Evolutionary conservation across 148 eudicot species (phyloP), one percentile per base, ranked within the genome.

Genomic region (Rhododendron vialii): DNA sequence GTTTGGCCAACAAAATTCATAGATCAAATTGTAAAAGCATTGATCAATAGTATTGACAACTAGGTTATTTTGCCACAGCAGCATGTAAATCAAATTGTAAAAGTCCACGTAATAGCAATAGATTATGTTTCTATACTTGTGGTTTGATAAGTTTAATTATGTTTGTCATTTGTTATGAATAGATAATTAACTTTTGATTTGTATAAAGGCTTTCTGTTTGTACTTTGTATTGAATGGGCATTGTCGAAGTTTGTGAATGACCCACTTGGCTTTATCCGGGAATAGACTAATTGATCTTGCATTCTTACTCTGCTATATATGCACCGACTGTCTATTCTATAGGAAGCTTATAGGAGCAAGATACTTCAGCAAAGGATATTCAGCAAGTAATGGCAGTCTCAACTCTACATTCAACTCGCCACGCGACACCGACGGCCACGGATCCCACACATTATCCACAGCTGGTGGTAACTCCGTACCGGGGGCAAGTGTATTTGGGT

Each of bases 291-390:
- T 30, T 71, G 18, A 12, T 71, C 38, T 30, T 30, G 36, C 20
- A 71, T 81, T 61, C 82, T n/a, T 11, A 43, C 51, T 43, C 59
- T 63, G 78, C 36, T 36, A 14, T 33, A 28, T 22, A 67, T 22
- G 24, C 30, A 36, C 20, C 51, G 45, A 38, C 82, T 81, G 55
- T 33, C 78, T 73, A 59, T 30, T 10, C 22, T 22, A 67, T 61
- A 96, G 98, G 92, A 96, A 96, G 88, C 87, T 96, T 50, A 93
- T 96, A 11, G 98, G 98, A 88, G 98, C 98, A 65, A 90, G 94
- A 87, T 95, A 94, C 91, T 95, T 92, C 93, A 95, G 91, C 91
- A 94, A 94, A 87, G 98, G 96, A 3, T 93, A 93, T 75, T 86
- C 90, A 10, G 79, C 94, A 14, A 93, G 73, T 1, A 83, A 82